A percentile compares a stretch with the other conserved stretches of the same genome.
Conservation (phyloP, 768 basidiomycete species). For the Trametes maxima region DNA sequence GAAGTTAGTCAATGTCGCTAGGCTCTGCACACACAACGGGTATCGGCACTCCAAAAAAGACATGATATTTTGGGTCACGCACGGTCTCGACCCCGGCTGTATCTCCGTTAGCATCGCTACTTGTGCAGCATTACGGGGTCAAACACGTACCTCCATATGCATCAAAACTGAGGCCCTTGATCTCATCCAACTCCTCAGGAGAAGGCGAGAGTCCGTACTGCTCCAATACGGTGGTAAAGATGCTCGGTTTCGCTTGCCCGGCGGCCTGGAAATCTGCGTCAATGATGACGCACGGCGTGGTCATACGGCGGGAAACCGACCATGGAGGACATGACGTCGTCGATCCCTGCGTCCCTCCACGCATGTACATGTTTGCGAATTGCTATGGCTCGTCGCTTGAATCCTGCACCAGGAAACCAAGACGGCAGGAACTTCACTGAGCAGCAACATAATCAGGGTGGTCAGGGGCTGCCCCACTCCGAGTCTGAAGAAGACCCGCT, state of each 20-base stretch:
- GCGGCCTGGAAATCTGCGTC: constrained; percentile 19
- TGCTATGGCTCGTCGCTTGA: constrained; percentile 27
- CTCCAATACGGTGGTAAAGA: not conserved
- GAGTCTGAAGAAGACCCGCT: not conserved
- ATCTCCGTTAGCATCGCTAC: not conserved
- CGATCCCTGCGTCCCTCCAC: constrained; percentile 29
- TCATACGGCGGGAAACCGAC: not conserved
- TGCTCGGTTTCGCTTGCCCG: not conserved
- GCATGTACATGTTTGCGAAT: constrained; percentile 20
- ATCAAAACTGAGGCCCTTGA: not conserved
- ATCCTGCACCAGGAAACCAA: constrained; percentile 39
- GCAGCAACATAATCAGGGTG: not conserved
- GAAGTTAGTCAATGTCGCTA: constrained; percentile 39
- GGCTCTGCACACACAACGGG: constrained; percentile 32
- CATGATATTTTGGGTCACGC: not conserved
- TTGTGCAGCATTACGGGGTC: too few species aligned
- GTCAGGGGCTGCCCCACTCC: not conserved
- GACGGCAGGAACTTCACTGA: constrained; percentile 30
- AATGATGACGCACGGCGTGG: not conserved
- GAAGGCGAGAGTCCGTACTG: not conserved
- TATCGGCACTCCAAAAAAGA: not conserved
- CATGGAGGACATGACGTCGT: not conserved
- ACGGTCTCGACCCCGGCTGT: constrained; percentile 14
- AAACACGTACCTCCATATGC: constrained; percentile 2
- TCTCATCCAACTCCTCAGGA: constrained; percentile 1